Base-by-base conservation (phyloP, 352 stramenopile genomes). In the Phytophthora lateralis region DNA sequence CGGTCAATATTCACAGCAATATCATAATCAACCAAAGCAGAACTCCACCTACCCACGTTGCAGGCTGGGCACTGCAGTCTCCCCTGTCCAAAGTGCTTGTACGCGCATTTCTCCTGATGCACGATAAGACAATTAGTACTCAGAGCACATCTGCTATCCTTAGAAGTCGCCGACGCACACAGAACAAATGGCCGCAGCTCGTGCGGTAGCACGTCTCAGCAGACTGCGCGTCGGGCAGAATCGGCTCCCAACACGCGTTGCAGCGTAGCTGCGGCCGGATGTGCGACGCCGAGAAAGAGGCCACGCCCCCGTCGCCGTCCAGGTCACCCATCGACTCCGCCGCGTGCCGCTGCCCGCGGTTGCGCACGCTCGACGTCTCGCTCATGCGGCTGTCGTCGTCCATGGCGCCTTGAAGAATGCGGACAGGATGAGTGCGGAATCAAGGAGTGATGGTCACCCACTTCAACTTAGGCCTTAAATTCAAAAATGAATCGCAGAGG, bases 191-290 rank as follows among this genome's bases (percentile, higher is more conserved):
- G 1, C 84, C 88, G 45, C 84, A 93, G 15, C 63, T 84, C 2
- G 82, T 93, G 27, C 84, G 82, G 45, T 93, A 93, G 64, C 84
- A 93, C 9, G 82, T 93, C 45, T 93, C 80, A 1, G 84, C 84
- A 0, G 82, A 84, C 54, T 91, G 78, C 30, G 68, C 51, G 20
- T 88, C 81, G 2, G 72, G 73, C 8, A 93, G 69, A 11, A 93
- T 74, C 12, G 69, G 73, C 26, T 90, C 84, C 84, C 84, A 93
- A 66, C 84, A 93, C 32, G 78, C 74, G 46, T 93, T 93, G 54
- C 84, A 93, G 7, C 84, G 71, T 48, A 93, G 49, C 45, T 90
- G 82, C 15, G 84, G 82, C 2, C 83, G 79, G 20, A 90, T 69
- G 24, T 74, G 64, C 26, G 63, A 35, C 15, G 41, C 35, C 30